These are phyloP conservation scores for Chamaenerion angustifolium DNA, from an alignment of 345 rosid genomes.

Conservation along the genomic window DNA sequence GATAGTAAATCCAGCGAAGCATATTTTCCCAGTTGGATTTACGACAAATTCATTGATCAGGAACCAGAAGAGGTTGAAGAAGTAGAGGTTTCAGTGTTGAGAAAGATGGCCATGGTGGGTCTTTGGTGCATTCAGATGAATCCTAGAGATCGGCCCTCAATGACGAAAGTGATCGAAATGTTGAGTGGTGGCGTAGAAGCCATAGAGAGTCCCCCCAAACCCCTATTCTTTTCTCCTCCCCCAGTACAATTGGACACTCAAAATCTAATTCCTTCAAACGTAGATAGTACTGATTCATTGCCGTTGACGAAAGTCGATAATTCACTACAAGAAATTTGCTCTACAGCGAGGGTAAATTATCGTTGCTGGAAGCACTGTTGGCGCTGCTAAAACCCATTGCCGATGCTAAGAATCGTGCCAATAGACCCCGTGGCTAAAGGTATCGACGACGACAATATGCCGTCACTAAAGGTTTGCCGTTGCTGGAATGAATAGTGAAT, in stretches of 20 bases:
- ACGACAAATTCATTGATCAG: conserved; percentile 9
- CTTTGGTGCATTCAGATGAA: conserved; percentile 29
- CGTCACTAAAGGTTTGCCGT: too few relatives aligned
- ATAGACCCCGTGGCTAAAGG: too few relatives aligned
- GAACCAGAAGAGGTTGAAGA: conserved; percentile 1
- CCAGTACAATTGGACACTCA: neutral
- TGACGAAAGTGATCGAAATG: conserved; percentile 21
- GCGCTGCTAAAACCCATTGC: too few relatives aligned
- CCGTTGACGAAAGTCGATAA: neutral
- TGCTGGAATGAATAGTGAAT: too few relatives aligned
- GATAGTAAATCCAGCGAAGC: neutral
- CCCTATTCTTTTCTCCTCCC: conserved; percentile 10
- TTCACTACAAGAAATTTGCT: too few relatives aligned
- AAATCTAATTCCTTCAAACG: too few relatives aligned
- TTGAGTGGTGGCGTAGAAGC: conserved; percentile 7
- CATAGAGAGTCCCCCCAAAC: conserved; percentile 22
- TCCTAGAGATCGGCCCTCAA: conserved; percentile 22
- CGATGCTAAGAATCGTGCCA: too few relatives aligned
- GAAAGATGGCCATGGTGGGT: conserved; percentile 18
- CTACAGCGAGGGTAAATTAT: too few relatives aligned
- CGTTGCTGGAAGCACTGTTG: too few relatives aligned
- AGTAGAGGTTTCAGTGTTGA: conserved; percentile 4
- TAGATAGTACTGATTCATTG: neutral
- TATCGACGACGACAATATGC: too few relatives aligned
- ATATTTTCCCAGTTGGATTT: conserved; percentile 20